Evolutionary conservation across 2,329 filamentous ascomycete genomes (phyloP), one percentile per base, ranked within the genome.

Genomic region (Monilinia fructigena): DNA sequence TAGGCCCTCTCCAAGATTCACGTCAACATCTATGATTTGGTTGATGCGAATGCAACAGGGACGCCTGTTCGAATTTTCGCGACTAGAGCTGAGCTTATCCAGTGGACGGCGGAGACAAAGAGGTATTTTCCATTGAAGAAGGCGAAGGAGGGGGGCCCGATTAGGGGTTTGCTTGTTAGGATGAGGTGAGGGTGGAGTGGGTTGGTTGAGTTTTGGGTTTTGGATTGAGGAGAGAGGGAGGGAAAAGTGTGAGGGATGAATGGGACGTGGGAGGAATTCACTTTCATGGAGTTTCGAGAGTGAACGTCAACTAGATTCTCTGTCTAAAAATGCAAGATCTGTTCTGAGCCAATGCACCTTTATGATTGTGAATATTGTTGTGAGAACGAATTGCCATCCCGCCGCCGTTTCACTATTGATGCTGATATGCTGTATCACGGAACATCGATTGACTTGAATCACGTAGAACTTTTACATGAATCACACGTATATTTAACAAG

Each of bases 171-270:
- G 20, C 35, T 47, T 7, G 14, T 38, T 16, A 23, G n/a, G 7
- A 52, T 26, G 20, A 14, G 18, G 18, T 35, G 31, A 35, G 31
- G 40, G 26, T 16, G 2, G 31, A 18, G 20, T 4, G 40, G 28
- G 20, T 65, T 14, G 1, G 68, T 53, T 18, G 5, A 14, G 55
- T 55, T 16, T 61, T 63, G 3, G 70, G 53, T 3, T 50, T 50
- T 16, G 58, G 23, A 10, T 18, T 26, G n/a, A n/a, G n/a, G 31
- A 11, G 7, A 26, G 26, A 23, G 10, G 11, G 23, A 42, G 35
- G 7, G 4, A 5, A 1, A 35, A 8, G 5, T 35, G 31, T 35
- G 31, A 35, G 5, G 31, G 1, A 35, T 35, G 31, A 5, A 7
- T 35, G 7, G 8, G 28, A 38, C 7, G 18, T 10, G 45, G 20